Base-by-base conservation (phyloP, 345 rosid genomes). In the Brassica juncea region DNA sequence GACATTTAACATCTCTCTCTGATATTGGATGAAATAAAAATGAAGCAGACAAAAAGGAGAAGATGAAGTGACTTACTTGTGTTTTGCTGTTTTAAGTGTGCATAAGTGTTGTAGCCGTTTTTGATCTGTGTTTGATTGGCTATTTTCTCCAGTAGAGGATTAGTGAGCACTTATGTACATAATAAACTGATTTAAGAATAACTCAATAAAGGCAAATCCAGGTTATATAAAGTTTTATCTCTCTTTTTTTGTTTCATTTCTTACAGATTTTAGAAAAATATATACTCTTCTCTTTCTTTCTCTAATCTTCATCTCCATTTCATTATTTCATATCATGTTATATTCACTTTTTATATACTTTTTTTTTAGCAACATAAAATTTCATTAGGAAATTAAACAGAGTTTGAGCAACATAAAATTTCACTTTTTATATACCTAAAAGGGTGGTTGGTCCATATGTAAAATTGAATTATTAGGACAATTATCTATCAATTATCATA, bases 1-100 rank as follows among this genome's bases (percentile, higher is more conserved):
- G 81, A 34, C 75, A 61, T 60, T 37, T 58, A 32, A 27, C 67
- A 66, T 70, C 70, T 77, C 71, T 77, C 71, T 65, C 27, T 25
- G 66, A 71, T 65, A 25, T 30, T 27, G 47, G 77, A 66, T 72
- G 61, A 57, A 71, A 79, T 72, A 65, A 78, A 66, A 37, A 65
- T 7, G 60, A 16, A 28, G 37, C 37, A 32, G 37, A 35, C 27
- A 25, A 25, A 25, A 25, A 25, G 27, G 27, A 25, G 27, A 25
- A 25, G 27, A 25, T 25, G 27, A 25, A 25, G 27, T 25, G 27
- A 25, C 27, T 25, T 25, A 25, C 27, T 25, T 25, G 27, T 25
- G 27, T 25, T 25, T 25, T 25, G 27, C 27, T 25, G 27, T 25
- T 25, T 25, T 25, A 25, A 25, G 2, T 25, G 27, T 25, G 27